Evolutionary conservation across 108 stramenopile species (phyloP).

Genomic region (Nitzschia inconspicua): DNA sequence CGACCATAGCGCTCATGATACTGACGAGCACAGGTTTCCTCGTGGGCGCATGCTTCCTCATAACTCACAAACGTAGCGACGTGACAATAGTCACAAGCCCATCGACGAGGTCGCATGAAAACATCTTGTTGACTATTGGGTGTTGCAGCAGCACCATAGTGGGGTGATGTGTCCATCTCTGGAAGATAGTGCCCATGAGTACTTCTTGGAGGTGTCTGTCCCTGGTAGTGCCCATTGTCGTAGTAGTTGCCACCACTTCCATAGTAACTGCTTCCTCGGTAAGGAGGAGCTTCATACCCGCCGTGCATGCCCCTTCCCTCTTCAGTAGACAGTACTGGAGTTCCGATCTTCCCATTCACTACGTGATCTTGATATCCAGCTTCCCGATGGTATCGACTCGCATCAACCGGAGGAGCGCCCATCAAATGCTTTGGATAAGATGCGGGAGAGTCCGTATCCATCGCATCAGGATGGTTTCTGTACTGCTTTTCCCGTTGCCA

Average conservation of each 20-base stretch:
- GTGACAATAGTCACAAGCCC: slow-evolving; percentile 84
- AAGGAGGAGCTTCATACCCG: slow-evolving; percentile 23
- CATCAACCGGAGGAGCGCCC: slow-evolving; percentile 16
- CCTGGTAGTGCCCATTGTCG: slow-evolving; percentile 18
- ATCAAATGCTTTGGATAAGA: slow-evolving; percentile 56
- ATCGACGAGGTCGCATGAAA: slow-evolving; percentile 38
- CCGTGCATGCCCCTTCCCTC: slow-evolving; percentile 21
- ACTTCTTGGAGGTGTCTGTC: slow-evolving; percentile 17
- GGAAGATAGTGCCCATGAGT: slow-evolving; percentile 20
- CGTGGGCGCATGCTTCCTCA: slow-evolving; percentile 82
- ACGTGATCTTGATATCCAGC: slow-evolving; percentile 1
- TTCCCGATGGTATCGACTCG: slow-evolving; percentile 17
- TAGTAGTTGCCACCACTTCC: slow-evolving; percentile 4
- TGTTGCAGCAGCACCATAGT: slow-evolving; percentile 1
- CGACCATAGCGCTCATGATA: slow-evolving; percentile 29
- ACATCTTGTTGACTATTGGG: slow-evolving; percentile 6
- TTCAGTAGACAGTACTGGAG: slow-evolving; percentile 13
- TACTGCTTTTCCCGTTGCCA: slow-evolving; percentile 35
- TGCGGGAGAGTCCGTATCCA: slow-evolving; percentile 52
- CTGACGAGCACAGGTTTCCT: slow-evolving; percentile 57
- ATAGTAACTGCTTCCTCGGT: slow-evolving; percentile 26
- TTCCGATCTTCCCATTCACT: slow-evolving; percentile 7
- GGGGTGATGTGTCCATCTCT: slow-evolving; percentile 21
- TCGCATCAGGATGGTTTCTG: slow-evolving; percentile 19
- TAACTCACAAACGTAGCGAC: slow-evolving; percentile 71